Evolutionary conservation across 2,329 filamentous ascomycete genomes (phyloP).

Genomic region (Onygena corvina): DNA sequence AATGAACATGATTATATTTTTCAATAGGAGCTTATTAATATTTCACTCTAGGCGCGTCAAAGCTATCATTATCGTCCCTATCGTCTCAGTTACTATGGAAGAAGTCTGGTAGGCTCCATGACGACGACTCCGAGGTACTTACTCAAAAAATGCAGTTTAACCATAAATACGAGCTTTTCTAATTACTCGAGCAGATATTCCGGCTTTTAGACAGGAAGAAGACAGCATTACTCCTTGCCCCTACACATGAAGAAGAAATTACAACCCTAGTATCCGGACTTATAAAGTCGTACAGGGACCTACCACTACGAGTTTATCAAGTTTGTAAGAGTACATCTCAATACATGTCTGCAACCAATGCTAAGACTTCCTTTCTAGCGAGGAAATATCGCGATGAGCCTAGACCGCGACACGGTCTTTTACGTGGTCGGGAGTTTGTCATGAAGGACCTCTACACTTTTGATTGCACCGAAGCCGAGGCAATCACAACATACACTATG

Average conservation of each 20-base stretch:
- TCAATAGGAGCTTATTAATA: slow-evolving; percentile 1
- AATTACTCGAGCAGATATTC: slow-evolving; percentile 50
- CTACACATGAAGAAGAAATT: slow-evolving; percentile 95
- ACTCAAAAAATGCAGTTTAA: slow-evolving; percentile 10
- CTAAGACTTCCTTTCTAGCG: slow-evolving; percentile 38
- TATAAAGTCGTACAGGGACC: slow-evolving; percentile 68
- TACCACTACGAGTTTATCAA: slow-evolving; percentile 82
- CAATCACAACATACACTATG: slow-evolving; percentile 64
- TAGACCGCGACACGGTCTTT: slow-evolving; percentile 72
- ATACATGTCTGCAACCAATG: not conserved
- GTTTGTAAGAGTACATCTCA: slow-evolving; percentile 47
- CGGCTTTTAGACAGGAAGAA: slow-evolving; percentile 68
- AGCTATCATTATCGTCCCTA: slow-evolving; percentile 69
- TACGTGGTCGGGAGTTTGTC: slow-evolving; percentile 79
- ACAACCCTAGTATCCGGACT: slow-evolving; percentile 63
- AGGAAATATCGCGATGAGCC: slow-evolving; percentile 92
- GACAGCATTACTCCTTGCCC: slow-evolving; percentile 62
- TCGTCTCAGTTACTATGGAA: slow-evolving; percentile 77
- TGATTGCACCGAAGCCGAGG: slow-evolving; percentile 55
- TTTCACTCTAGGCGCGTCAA: slow-evolving; percentile 55
- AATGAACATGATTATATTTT: slow-evolving; percentile 15
- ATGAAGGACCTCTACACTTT: slow-evolving; percentile 99
- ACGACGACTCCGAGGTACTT: slow-evolving; percentile 56
- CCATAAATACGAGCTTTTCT: not conserved
- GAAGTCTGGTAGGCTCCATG: slow-evolving; percentile 66